Base-by-base conservation (phyloP, 2,329 filamentous ascomycete genomes). In the Penicillium oxalicum region DNA sequence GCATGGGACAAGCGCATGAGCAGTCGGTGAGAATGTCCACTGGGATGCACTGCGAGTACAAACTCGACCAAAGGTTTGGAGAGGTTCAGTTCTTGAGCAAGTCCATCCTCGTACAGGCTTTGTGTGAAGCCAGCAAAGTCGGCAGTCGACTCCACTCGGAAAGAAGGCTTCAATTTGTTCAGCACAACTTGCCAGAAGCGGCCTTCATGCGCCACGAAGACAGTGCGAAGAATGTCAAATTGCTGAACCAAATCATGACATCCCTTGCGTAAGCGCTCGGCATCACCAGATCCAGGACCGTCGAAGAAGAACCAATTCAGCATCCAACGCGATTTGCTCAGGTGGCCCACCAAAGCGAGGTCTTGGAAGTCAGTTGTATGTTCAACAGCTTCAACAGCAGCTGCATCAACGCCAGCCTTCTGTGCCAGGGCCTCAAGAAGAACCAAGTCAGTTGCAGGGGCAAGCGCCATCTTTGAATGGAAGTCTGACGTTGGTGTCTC, bases 221-320 rank as follows among this genome's bases (percentile, higher is more conserved):
- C 73, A 0, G 80, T 81, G 24, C 79, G 75, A 6, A 83, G 68
- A 27, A 79, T 76, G 67, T 73, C 61, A 13, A 38, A 38, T 77
- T 57, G 53, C 4, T 50, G 38, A 9, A 57, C 40, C 9, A 57
- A 36, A 5, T 29, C 18, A 9, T 56, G 29, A 38, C 57, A 60
- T 7, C 48, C 53, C 2, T 33, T 29, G 9, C 50, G 50, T 11
- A 55, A 33, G 6, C 52, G 53, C 8, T 47, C 42, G 11, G 54
- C 43, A 40, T 55, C 52, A 43, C 54, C 49, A 24, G n/a, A 9
- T 4, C 36, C n/a, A 2, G 53, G 36, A 2, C 50, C 56, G 2
- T 35, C 50, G 9, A 54, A 51, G 37, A 54, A 48, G n/a, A 56
- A 57, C 13, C 48, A 45, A 5, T 45, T 25, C 36, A 38, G 36